Conservation (phyloP, 2,329 filamentous ascomycete genomes). For the Camillea tinctor region DNA sequence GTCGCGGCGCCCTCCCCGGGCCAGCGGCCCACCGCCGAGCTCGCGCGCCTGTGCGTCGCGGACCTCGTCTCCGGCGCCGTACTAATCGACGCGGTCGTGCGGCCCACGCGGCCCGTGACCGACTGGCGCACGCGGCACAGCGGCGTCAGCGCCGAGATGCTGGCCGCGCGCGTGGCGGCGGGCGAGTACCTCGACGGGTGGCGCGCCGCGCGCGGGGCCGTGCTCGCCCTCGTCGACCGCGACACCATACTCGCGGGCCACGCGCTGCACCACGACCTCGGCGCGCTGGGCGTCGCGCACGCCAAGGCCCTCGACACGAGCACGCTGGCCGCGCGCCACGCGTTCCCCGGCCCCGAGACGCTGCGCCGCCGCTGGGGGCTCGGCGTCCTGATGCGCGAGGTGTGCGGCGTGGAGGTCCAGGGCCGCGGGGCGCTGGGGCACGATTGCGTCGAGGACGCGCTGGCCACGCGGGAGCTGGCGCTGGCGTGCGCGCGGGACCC, state of each 20-base stretch:
- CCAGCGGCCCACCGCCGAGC: conserved; percentile 8
- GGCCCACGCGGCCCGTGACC: conserved; percentile 32
- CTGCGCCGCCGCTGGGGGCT: conserved; percentile 34
- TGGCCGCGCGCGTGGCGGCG: conserved; percentile 34
- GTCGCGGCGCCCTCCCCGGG: conserved; percentile 14
- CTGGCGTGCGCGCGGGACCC: conserved; percentile 42
- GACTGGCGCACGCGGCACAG: conserved; percentile 37
- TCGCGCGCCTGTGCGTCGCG: conserved; percentile 29
- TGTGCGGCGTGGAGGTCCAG: conserved; percentile 39
- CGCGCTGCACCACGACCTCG: conserved; percentile 43
- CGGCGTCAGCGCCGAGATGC: conserved; percentile 37
- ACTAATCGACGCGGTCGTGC: conserved; percentile 43
- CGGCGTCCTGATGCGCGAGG: conserved; percentile 33
- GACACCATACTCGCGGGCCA: conserved; percentile 50
- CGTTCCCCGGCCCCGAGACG: conserved; percentile 17
- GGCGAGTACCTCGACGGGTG: conserved; percentile 39
- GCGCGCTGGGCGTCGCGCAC: conserved; percentile 43
- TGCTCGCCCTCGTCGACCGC: conserved; percentile 42
- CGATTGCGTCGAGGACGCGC: conserved; percentile 48
- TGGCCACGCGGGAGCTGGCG: conserved; percentile 47
- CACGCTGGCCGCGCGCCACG: conserved; percentile 39
- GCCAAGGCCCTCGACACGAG: conserved; percentile 43
- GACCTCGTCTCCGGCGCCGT: conserved; percentile 48
- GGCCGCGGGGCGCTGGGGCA: conserved; percentile 37
- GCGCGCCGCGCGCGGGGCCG: conserved; percentile 39